phyloP scores from a whole-genome alignment of 2,329 filamentous ascomycete genomes.

The Teratosphaeria pseudoeucalypti region DNA sequence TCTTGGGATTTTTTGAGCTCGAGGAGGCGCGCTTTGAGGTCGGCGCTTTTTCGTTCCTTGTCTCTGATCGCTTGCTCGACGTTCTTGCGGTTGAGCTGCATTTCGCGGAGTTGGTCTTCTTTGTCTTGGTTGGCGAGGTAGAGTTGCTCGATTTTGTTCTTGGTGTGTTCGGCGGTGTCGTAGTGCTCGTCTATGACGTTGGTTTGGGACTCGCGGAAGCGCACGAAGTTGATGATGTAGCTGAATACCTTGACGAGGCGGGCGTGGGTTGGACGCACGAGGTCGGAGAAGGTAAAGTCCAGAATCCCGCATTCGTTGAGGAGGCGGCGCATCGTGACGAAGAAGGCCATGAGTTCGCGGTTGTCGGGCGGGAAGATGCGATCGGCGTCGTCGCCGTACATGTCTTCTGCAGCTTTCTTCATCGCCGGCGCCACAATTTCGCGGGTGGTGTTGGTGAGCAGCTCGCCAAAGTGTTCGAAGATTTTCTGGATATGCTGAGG shows the following conservation, averaged over 20 bases:
- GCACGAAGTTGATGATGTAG: slow-evolving; percentile 97
- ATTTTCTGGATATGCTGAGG: slow-evolving; percentile 92
- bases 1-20: slow-evolving; percentile 76
- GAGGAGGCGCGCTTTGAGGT: slow-evolving; percentile 70
- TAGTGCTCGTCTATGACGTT: slow-evolving; percentile 84
- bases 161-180: slow-evolving; percentile 79
- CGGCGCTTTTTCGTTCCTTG: slow-evolving; percentile 76
- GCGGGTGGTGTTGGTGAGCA: slow-evolving; percentile 85
- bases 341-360: slow-evolving; percentile 92
- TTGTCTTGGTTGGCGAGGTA: slow-evolving; percentile 81
- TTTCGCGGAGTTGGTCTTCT: slow-evolving; percentile 66
- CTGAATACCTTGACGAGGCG: slow-evolving; percentile 91
- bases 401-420: slow-evolving; percentile 79
- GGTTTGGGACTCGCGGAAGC: slow-evolving; percentile 90
- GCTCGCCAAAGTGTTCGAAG: slow-evolving; percentile 93
- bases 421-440: slow-evolving; percentile 92
- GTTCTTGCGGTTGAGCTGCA: slow-evolving; percentile 66
- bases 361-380: slow-evolving; percentile 71
- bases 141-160: slow-evolving; percentile 75
- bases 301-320: slow-evolving; percentile 79
- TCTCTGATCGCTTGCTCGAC: slow-evolving; percentile 75
- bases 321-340: slow-evolving; percentile 68
- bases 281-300: slow-evolving; percentile 86
- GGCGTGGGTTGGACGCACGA: slow-evolving; percentile 82
- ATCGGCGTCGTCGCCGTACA: slow-evolving; percentile 75